A percentile compares a stretch with the other conserved stretches of the same genome.
These are phyloP conservation scores for Passiflora organensis DNA, from an alignment of 345 rosid species.

Conservation along the genomic window DNA sequence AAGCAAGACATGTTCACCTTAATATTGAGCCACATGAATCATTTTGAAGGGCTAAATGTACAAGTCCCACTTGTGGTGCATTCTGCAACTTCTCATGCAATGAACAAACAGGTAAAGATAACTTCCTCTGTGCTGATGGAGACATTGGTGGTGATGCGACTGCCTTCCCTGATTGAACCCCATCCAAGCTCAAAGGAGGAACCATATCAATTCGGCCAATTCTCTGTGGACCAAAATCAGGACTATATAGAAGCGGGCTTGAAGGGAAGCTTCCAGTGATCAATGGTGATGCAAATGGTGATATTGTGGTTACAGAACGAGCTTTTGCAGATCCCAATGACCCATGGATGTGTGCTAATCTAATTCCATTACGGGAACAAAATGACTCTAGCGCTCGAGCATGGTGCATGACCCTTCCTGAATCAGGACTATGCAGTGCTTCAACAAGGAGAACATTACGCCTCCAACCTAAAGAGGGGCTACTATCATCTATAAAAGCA, in stretches of 20 bases:
- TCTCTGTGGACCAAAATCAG: conserved; percentile 68
- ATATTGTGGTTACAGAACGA: conserved; percentile 53
- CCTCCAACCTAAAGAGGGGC: conserved; percentile 93
- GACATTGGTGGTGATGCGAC: conserved; percentile 66
- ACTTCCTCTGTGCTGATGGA: conserved; percentile 60
- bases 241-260: conserved; percentile 83
- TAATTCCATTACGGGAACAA: conserved; percentile 65
- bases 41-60: conserved; percentile 88
- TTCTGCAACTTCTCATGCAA: conserved; percentile 88
- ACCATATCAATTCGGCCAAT: conserved; percentile 75
- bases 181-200: conserved; percentile 94
- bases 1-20: conserved; percentile 48
- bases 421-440: conserved; percentile 86
- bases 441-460: conserved; percentile 86
- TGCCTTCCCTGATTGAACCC: conserved; percentile 52
- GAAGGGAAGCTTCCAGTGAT: conserved; percentile 92
- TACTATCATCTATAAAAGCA: conserved; percentile 43
- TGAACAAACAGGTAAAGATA: conserved; percentile 65
- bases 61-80: conserved; percentile 83
- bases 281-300: conserved; percentile 82
- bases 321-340: conserved; percentile 51
- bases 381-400: conserved; percentile 87
- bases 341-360: conserved; percentile 55
- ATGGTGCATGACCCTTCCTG: conserved; percentile 72
- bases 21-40: conserved; percentile 73